Evolutionary conservation across 1,284 basidiomycete species (phyloP).

Genomic region (Pyrrhoderma lamaoense): DNA sequence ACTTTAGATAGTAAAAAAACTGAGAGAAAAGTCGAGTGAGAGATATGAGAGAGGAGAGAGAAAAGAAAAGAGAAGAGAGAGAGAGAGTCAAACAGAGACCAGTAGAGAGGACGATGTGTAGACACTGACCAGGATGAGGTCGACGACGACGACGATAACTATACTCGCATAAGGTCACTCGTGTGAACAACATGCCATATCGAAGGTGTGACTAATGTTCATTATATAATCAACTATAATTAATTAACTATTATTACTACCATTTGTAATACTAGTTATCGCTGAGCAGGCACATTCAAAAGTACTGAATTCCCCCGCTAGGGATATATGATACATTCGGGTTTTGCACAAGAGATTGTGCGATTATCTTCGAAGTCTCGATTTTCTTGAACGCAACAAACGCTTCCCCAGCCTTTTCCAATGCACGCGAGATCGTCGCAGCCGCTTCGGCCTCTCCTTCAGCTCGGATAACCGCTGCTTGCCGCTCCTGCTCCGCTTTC

Average conservation of each 20-base stretch:
- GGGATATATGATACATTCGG: constrained; percentile 88
- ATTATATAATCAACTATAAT: neutral
- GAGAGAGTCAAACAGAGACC: constrained; percentile 28
- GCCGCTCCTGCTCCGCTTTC: constrained; percentile 98
- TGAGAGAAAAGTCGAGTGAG: constrained; percentile 25
- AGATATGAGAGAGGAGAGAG: constrained; percentile 39
- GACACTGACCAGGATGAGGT: constrained; percentile 13
- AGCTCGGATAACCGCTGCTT: constrained; percentile 95
- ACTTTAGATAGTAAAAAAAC: constrained; percentile 31
- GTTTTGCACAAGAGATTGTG: constrained; percentile 68
- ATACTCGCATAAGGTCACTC: neutral
- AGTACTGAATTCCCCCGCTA: constrained; percentile 73
- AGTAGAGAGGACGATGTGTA: constrained; percentile 18
- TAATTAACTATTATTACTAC: constrained; percentile 2
- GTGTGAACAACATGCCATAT: too few relatives aligned
- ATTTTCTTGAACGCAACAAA: constrained; percentile 95
- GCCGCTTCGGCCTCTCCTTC: constrained; percentile 99
- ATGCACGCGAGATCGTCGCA: constrained; percentile 84
- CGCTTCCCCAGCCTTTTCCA: constrained; percentile 92
- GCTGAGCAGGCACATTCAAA: constrained; percentile 66
- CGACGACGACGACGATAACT: constrained; percentile 7
- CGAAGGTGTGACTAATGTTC: too few relatives aligned
- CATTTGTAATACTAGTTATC: constrained; percentile 25
- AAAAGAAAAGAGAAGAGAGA: constrained; percentile 32
- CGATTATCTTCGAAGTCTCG: constrained; percentile 97